Percentiles rank a stretch among this genome's conserved stretches.
phyloP scores from a whole-genome alignment of 2,329 filamentous ascomycete species.

The Leptodontidium sp. region DNA sequence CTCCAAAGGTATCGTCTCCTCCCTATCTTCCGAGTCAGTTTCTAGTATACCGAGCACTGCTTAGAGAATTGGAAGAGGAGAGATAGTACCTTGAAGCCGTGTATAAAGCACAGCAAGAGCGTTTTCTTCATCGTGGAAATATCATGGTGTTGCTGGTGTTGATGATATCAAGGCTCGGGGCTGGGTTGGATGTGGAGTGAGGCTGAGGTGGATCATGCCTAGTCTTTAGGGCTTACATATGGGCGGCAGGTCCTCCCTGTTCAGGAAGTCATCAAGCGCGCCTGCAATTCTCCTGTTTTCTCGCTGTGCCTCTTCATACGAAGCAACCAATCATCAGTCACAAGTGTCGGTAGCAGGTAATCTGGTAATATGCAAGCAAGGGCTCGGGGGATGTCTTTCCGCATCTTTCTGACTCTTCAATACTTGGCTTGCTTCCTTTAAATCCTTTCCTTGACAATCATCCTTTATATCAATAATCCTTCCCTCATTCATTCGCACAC shows the following conservation, averaged over 20 bases:
- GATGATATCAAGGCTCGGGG: not conserved
- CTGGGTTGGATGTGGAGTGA: not conserved
- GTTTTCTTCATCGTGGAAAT: constrained; percentile 74
- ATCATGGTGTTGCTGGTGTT: constrained; percentile 21
- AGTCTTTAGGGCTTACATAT: not conserved
- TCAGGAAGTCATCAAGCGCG: not conserved
- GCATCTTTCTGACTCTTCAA: not conserved
- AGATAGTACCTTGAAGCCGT: constrained; percentile 78
- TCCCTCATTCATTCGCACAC: not conserved
- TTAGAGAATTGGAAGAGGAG: not conserved
- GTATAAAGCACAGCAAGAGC: constrained; percentile 82
- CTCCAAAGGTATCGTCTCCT: constrained; percentile 79
- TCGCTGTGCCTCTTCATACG: no score
- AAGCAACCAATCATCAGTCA: not conserved
- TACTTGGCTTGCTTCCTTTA: not conserved
- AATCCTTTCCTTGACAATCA: no score
- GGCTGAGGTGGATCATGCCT: not conserved
- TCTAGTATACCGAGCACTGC: not conserved
- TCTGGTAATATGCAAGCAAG: not conserved
- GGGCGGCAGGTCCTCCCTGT: not conserved
- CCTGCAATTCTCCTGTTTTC: not conserved
- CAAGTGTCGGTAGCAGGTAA: not conserved
- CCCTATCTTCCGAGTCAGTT: constrained; percentile 57
- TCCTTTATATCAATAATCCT: not conserved
- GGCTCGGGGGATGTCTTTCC: not conserved